A percentile compares a stretch with the other conserved stretches of the same genome.
phyloP scores from a whole-genome alignment of 2,329 filamentous ascomycete species.

The Fusarium ramigenum region DNA sequence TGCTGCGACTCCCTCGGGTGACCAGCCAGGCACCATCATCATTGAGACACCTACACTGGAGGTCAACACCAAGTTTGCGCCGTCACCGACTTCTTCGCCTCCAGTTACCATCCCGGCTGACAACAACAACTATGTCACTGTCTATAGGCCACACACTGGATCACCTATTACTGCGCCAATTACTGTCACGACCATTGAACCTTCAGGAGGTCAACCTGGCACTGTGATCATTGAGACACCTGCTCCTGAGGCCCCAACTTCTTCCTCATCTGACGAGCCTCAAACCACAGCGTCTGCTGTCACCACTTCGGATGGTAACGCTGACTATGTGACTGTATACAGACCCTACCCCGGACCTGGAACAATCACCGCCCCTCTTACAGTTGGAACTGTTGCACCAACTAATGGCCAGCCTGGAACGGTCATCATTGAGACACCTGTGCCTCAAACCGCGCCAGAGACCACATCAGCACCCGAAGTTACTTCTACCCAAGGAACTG shows the following conservation, averaged over 20 bases:
- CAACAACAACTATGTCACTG: constrained; percentile 14
- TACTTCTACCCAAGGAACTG: constrained; percentile 9
- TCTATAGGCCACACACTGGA: constrained; percentile 27
- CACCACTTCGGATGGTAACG: constrained; percentile 10
- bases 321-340: constrained; percentile 24
- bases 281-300: constrained; percentile 4
- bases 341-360: constrained; percentile 27
- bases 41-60: constrained; percentile 27
- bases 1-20: constrained; percentile 11
- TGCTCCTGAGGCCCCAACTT: not conserved
- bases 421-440: constrained; percentile 29
- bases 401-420: constrained; percentile 14
- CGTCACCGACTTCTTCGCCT: not conserved
- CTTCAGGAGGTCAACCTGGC: constrained; percentile 25
- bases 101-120: constrained; percentile 9
- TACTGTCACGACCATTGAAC: constrained; percentile 32
- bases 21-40: constrained; percentile 24
- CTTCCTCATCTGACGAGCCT: not conserved
- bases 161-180: constrained; percentile 22
- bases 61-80: constrained; percentile 24
- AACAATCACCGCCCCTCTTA: constrained; percentile 19
- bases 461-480: not conserved
- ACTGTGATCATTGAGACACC: constrained; percentile 32
- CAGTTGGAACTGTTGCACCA: constrained; percentile 20
- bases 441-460: not conserved